These are phyloP conservation scores for Talaromyces nanjingensis DNA, from an alignment of 495 filamentous ascomycete species.

Conservation along the genomic window DNA sequence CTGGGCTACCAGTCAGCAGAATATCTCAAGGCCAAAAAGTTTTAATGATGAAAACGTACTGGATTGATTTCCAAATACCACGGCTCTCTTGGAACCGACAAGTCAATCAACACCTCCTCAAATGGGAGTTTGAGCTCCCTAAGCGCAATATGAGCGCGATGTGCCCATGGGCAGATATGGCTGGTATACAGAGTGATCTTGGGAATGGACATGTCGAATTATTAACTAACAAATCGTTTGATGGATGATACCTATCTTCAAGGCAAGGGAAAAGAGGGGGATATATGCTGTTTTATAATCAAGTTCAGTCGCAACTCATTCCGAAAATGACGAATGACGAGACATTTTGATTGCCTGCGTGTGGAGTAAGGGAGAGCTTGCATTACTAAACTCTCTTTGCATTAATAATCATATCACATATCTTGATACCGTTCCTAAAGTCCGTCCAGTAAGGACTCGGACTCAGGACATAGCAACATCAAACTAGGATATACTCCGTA, in stretches of 20 bases:
- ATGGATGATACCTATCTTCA: background rate
- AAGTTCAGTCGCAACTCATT: background rate
- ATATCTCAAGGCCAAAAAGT: no score
- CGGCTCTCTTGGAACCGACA: constrained; percentile 62
- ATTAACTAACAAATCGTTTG: background rate
- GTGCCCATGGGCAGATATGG: constrained; percentile 74
- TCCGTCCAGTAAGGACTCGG: background rate
- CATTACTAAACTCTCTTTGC: background rate
- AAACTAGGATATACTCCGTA: no score
- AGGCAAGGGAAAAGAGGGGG: no score
- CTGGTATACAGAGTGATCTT: constrained; percentile 67
- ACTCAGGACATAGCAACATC: no score
- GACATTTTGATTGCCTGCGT: background rate
- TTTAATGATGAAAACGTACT: constrained; percentile 20
- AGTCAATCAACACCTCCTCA: constrained; percentile 75
- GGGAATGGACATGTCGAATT: constrained; percentile 24
- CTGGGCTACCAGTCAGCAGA: constrained; percentile 8
- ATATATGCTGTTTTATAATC: background rate
- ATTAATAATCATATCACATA: background rate
- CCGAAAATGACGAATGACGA: background rate
- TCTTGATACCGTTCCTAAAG: background rate
- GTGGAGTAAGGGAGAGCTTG: background rate
- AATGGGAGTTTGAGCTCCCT: constrained; percentile 60
- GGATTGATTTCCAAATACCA: constrained; percentile 86
- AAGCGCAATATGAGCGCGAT: constrained; percentile 69